phyloP scores from a whole-genome alignment of 2,329 filamentous ascomycete species.

The Fusarium piperis region DNA sequence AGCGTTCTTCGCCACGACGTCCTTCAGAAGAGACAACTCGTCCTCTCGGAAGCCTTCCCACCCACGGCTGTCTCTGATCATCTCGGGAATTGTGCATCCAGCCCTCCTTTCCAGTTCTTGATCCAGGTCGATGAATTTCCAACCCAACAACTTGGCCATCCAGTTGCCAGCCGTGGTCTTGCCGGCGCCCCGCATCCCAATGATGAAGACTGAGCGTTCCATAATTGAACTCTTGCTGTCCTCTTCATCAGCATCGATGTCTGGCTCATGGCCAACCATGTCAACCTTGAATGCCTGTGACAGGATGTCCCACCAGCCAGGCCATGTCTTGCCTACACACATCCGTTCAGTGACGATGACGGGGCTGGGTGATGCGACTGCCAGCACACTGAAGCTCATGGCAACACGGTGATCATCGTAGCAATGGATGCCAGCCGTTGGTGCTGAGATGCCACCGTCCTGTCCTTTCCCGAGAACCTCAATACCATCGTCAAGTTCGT shows the following conservation, averaged over 20 bases:
- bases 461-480: slow-evolving; percentile 68
- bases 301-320: slow-evolving; percentile 96
- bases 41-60: slow-evolving; percentile 90
- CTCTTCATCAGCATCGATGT: slow-evolving; percentile 25
- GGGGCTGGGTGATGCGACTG: slow-evolving; percentile 74
- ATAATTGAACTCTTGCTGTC: slow-evolving; percentile 13
- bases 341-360: slow-evolving; percentile 88
- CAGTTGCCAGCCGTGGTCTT: slow-evolving; percentile 94
- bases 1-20: slow-evolving; percentile 78
- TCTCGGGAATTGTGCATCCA: slow-evolving; percentile 83
- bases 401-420: slow-evolving; percentile 98
- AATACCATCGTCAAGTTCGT: slow-evolving; percentile 95
- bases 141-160: slow-evolving; percentile 79
- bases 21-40: slow-evolving; percentile 78
- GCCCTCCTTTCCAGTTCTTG: slow-evolving; percentile 81
- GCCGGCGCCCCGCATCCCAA: slow-evolving; percentile 96
- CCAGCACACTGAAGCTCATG: slow-evolving; percentile 96
- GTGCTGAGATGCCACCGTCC: slow-evolving; percentile 59
- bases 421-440: slow-evolving; percentile 80
- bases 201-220: slow-evolving; percentile 84
- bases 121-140: slow-evolving; percentile 88
- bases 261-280: slow-evolving; percentile 77
- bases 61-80: slow-evolving; percentile 75
- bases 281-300: slow-evolving; percentile 79
- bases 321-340: slow-evolving; percentile 97